Evolutionary conservation across 2,329 filamentous ascomycete genomes (phyloP).

Genomic region (Elsinoe necatrix): DNA sequence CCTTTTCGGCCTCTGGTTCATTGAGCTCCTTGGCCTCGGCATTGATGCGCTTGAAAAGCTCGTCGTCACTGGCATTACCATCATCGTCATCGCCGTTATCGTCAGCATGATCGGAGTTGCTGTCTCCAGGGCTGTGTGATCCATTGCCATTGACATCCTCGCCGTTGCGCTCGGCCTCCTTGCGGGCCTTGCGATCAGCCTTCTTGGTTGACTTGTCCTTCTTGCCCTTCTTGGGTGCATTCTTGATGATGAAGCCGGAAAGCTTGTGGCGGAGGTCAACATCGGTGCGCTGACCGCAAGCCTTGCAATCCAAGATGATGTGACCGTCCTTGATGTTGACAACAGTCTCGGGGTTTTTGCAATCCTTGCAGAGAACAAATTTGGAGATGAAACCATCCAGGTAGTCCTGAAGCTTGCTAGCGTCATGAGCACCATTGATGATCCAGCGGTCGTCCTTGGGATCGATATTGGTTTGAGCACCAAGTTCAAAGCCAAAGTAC

Average conservation of each 20-base stretch:
- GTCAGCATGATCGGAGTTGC: constrained; percentile 54
- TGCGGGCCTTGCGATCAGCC: constrained; percentile 75
- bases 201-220: constrained; percentile 96
- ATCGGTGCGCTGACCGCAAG: constrained; percentile 85
- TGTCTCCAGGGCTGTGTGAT: constrained; percentile 56
- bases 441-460: constrained; percentile 98
- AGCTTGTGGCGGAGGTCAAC: constrained; percentile 93
- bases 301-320: constrained; percentile 96
- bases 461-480: constrained; percentile 96
- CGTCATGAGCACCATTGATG: constrained; percentile 97
- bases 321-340: constrained; percentile 87
- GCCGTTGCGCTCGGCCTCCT: constrained; percentile 51
- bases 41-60: constrained; percentile 70
- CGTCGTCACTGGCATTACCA: constrained; percentile 79
- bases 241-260: constrained; percentile 95
- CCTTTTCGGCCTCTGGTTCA: constrained; percentile 59
- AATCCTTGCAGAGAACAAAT: constrained; percentile 99
- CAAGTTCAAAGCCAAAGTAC: constrained; percentile 98
- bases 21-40: constrained; percentile 65
- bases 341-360: constrained; percentile 98
- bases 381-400: constrained; percentile 97
- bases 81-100: constrained; percentile 58
- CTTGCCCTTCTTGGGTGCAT: constrained; percentile 85
- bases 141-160: constrained; percentile 49
- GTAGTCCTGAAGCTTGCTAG: constrained; percentile 91